Evolutionary conservation across 495 filamentous ascomycete species (phyloP).

Genomic region (Lophium mytilinum): DNA sequence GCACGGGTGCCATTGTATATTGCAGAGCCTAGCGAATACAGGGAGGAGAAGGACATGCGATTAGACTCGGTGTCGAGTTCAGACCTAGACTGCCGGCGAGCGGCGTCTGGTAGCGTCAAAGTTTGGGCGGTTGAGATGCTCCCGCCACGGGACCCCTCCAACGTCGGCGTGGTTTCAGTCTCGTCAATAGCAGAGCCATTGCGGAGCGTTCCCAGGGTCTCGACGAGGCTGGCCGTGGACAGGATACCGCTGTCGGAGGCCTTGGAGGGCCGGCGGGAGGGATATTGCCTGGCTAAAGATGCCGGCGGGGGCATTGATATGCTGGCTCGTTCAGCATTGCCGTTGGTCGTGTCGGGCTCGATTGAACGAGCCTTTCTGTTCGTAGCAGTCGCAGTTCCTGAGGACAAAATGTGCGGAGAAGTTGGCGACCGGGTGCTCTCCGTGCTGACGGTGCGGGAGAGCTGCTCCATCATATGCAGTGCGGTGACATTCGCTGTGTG

Average conservation of each 20-base stretch:
- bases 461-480: slow-evolving; percentile 24
- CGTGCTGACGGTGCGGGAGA: slow-evolving; percentile 32
- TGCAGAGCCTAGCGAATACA: slow-evolving; percentile 55
- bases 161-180: slow-evolving; percentile 18
- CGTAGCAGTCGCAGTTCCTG: slow-evolving; percentile 24
- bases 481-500: not conserved
- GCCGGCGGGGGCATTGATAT: slow-evolving; percentile 53
- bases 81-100: slow-evolving; percentile 9
- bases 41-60: slow-evolving; percentile 56
- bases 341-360: slow-evolving; percentile 42
- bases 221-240: not conserved
- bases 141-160: slow-evolving; percentile 9
- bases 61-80: slow-evolving; percentile 43
- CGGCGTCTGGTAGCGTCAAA: slow-evolving; percentile 39
- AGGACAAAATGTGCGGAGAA: slow-evolving; percentile 17
- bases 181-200: slow-evolving; percentile 21
- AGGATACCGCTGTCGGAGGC: slow-evolving; percentile 15
- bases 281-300: slow-evolving; percentile 15
- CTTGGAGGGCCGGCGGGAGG: slow-evolving; percentile 17
- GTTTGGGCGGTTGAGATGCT: slow-evolving; percentile 6
- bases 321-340: slow-evolving; percentile 46
- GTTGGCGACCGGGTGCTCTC: slow-evolving; percentile 22
- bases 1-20: slow-evolving; percentile 31
- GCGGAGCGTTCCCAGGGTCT: not conserved
- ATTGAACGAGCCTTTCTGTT: slow-evolving; percentile 47